Evolutionary conservation across 2,329 filamentous ascomycete genomes (phyloP), one percentile per base, ranked within the genome.

Genomic region (Fusarium pseudocircinatum): DNA sequence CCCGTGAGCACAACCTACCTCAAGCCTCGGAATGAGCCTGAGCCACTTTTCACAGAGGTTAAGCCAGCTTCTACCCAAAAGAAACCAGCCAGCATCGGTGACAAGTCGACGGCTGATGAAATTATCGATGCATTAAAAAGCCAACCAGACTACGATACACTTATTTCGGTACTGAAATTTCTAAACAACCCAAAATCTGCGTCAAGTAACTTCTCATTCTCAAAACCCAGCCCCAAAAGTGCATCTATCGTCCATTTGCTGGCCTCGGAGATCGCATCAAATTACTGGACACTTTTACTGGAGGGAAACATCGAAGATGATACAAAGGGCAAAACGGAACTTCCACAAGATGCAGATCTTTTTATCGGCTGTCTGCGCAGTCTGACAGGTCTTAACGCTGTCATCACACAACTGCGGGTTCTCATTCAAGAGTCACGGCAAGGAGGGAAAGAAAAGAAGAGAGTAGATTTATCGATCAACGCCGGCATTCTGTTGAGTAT

Each of bases 161-260:
- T 94, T 3, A 80, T 86, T 12, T 81, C 83, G 0, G 83, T 86
- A 10, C 80, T 95, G 43, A 79, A 80, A 18, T 91, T 87, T 72
- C 82, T 94, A 8, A 76, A 80, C 30, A 76, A 81, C 24, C 53
- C 73, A 40, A 50, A 70, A n/a, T 57, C 66, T 47, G 53, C 49
- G 3, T 43, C 75, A 6, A 67, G 70, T 22, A 47, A 62, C 11
- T 80, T 82, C 59, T 70, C 66, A 22, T 64, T 82, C 15, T 77
- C 77, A 15, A 60, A 66, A 6, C 91, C 94, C 7, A 88, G 88
- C 37, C 91, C 95, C 3, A 84, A 90, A 69, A 89, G 91, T 63
- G 91, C 94, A 26, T 93, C 95, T 75, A 89, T 98, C 37, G 85
- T 96, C 59, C 91, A 95, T 78, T 84, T 89, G 7, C 83, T 99